Percentiles rank a stretch among this genome's conserved stretches.
Conservation (phyloP, 176 grass and related monocot genomes). For the Thinopyrum elongatum region DNA sequence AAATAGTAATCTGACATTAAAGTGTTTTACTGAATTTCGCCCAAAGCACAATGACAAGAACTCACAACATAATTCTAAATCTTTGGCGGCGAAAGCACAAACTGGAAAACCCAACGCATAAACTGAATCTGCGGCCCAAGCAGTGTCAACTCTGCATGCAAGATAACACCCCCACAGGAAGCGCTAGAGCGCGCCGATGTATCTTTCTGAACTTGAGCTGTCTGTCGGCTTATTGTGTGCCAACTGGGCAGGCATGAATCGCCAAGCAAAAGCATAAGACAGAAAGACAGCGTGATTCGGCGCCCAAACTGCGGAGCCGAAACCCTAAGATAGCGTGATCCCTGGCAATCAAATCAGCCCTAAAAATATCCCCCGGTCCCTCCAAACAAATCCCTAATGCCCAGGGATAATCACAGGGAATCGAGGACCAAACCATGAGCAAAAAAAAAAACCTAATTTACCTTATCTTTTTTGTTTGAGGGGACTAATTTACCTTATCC, state of each 20-base stretch:
- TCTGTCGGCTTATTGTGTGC: not conserved
- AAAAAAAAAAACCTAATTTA: not conserved
- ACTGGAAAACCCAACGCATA: not conserved
- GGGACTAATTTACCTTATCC: no score
- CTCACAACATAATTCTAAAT: not conserved
- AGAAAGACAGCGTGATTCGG: not conserved
- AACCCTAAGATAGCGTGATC: no score
- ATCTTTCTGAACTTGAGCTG: not conserved
- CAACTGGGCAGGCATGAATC: not conserved
- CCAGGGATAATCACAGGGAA: not conserved
- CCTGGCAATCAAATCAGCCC: no score
- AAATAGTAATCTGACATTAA: not conserved
- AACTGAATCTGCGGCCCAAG: not conserved
- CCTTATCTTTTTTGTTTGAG: not conserved
- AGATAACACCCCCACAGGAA: not conserved
- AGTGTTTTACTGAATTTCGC: not conserved
- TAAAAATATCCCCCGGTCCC: no score
- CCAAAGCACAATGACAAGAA: not conserved
- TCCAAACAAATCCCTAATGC: not conserved
- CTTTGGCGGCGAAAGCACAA: not conserved
- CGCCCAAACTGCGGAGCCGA: not conserved
- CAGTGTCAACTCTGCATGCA: not conserved
- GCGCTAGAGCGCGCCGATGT: not conserved
- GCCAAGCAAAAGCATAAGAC: not conserved
- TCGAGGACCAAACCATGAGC: not conserved